phyloP scores from a whole-genome alignment of 2,329 filamentous ascomycete species.

The Fusarium sp. region DNA sequence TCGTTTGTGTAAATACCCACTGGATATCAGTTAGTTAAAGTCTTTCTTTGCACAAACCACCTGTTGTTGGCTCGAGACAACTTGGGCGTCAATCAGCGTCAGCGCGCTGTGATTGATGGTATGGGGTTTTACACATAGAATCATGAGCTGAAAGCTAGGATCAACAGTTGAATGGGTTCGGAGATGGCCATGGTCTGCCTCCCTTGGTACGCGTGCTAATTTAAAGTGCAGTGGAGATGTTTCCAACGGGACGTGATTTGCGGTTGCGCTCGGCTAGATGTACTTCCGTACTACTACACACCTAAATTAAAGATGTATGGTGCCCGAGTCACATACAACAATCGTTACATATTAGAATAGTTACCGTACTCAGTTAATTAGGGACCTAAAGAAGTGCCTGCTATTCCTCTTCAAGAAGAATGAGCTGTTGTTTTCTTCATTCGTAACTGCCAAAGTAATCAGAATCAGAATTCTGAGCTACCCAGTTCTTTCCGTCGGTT shows the following conservation, averaged over 20 bases:
- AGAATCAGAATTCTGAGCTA: neutral
- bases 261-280: conserved; percentile 29
- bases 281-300: conserved; percentile 15
- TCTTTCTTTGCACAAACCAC: conserved; percentile 46
- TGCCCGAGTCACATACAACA: neutral
- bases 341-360: neutral
- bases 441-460: neutral
- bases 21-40: conserved; percentile 31
- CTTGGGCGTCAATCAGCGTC: conserved; percentile 42
- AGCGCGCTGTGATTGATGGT: conserved; percentile 30
- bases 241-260: conserved; percentile 12
- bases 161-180: conserved; percentile 7
- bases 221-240: conserved; percentile 25
- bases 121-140: conserved; percentile 17
- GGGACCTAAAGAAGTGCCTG: neutral
- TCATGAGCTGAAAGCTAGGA: conserved; percentile 30
- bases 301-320: neutral
- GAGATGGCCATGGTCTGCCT: conserved; percentile 6
- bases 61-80: conserved; percentile 41
- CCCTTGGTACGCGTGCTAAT: conserved; percentile 16
- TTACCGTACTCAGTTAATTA: neutral
- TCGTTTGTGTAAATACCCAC: conserved; percentile 24
- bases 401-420: neutral
- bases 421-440: neutral
- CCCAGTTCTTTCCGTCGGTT: neutral